Evolutionary conservation across 148 eudicot species (phyloP).

Genomic region (Cornus kousa): DNA sequence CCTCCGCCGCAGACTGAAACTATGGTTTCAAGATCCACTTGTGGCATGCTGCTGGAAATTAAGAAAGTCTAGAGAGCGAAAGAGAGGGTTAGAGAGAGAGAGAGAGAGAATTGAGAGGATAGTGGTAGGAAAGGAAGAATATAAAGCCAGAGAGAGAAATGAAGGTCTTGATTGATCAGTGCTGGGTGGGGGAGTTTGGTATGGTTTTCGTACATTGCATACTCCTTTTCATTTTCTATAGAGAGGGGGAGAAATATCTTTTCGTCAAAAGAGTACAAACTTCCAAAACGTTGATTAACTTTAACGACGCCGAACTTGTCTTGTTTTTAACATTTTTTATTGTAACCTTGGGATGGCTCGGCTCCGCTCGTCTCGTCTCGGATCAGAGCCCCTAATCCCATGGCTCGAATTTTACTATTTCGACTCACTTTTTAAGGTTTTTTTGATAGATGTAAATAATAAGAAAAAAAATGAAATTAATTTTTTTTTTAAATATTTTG

Average conservation of each 20-base stretch:
- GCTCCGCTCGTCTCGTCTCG: background rate
- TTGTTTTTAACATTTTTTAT: too few species aligned
- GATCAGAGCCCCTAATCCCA: background rate
- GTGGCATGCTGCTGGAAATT: conserved; percentile 43
- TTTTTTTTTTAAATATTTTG: too few species aligned
- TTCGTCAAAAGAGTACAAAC: background rate
- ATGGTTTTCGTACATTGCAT: background rate
- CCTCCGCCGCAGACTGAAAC: conserved; percentile 37
- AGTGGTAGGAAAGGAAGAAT: background rate
- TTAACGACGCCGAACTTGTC: background rate
- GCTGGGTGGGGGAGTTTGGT: conserved; percentile 1
- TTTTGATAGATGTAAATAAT: too few species aligned
- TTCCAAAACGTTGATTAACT: background rate
- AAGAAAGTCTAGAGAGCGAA: background rate
- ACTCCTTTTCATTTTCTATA: background rate
- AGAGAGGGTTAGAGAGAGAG: background rate
- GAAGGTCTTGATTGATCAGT: conserved; percentile 15
- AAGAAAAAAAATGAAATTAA: too few species aligned
- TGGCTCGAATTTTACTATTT: too few species aligned
- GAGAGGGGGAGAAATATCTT: background rate
- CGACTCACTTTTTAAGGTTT: too few species aligned
- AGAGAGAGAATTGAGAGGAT: conserved; percentile 10
- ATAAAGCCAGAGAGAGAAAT: background rate
- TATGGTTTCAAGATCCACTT: conserved; percentile 48
- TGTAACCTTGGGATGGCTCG: background rate